Percentiles rank a stretch among this genome's conserved stretches.
These are phyloP conservation scores for Diaporthe ilicicola DNA, from an alignment of 2,329 filamentous ascomycete species.

Conservation along the genomic window DNA sequence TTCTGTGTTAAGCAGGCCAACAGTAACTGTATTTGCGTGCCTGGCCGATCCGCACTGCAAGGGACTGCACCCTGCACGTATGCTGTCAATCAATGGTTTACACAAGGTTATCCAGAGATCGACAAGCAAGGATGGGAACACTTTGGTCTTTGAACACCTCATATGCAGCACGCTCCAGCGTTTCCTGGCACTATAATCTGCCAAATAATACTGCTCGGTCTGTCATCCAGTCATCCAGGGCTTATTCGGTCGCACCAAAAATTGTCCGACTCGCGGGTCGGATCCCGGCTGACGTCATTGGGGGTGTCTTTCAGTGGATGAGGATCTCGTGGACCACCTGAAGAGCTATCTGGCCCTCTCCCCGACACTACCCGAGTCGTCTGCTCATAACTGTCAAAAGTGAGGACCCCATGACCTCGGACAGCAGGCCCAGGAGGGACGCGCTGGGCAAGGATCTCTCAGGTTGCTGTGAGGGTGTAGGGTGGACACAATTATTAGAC, in stretches of 20 bases:
- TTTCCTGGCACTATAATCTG: no score
- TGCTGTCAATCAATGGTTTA: no score
- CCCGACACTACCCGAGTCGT: background rate
- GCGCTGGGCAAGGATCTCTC: background rate
- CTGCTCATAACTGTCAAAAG: background rate
- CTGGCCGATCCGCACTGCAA: no score
- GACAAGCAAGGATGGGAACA: no score
- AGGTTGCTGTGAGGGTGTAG: background rate
- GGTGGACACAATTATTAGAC: background rate
- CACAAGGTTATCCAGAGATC: no score
- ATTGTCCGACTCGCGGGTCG: background rate
- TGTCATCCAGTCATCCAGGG: no score
- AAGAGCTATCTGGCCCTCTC: background rate
- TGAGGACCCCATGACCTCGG: background rate
- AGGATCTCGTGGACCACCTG: slow-evolving; percentile 6
- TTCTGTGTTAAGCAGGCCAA: no score
- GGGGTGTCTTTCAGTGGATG: background rate
- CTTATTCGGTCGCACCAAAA: background rate
- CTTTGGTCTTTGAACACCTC: no score
- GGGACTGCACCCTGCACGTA: no score
- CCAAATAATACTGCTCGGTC: background rate
- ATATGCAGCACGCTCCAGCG: no score
- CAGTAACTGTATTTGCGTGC: no score
- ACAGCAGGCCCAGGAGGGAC: background rate
- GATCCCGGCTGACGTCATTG: slow-evolving; percentile 9